A percentile compares a stretch with the other conserved stretches of the same genome.
Conservation (phyloP, 176 grass and related monocot genomes). For the Cocos nucifera region DNA sequence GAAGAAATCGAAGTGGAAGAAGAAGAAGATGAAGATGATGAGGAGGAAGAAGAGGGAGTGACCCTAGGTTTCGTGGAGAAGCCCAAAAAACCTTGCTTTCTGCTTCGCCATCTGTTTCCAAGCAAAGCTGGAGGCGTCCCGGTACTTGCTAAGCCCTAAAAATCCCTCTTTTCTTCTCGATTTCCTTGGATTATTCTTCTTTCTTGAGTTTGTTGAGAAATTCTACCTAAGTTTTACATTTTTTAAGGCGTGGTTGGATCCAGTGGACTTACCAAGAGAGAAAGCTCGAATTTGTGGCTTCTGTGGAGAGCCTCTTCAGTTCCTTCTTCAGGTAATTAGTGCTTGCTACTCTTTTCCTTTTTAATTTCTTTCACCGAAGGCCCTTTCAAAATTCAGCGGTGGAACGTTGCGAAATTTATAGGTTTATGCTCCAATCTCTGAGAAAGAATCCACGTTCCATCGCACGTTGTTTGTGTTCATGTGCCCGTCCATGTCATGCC, state of each 20-base stretch:
- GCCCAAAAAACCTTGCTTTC: slow-evolving; percentile 32
- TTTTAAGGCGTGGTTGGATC: slow-evolving; percentile 69
- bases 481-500: slow-evolving; percentile 78
- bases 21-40: slow-evolving; percentile 31
- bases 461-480: slow-evolving; percentile 71
- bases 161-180: not conserved
- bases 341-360: not conserved
- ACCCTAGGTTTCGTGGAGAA: slow-evolving; percentile 55
- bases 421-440: slow-evolving; percentile 60
- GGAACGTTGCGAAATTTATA: slow-evolving; percentile 9
- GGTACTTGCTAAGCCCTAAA: slow-evolving; percentile 7
- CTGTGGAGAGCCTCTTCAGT: slow-evolving; percentile 65
- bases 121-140: slow-evolving; percentile 74
- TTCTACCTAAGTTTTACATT: not conserved
- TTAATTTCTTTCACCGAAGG: not conserved
- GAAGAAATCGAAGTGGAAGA: slow-evolving; percentile 18
- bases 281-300: slow-evolving; percentile 49
- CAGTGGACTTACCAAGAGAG: slow-evolving; percentile 46
- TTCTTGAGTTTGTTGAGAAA: not conserved
- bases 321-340: slow-evolving; percentile 64
- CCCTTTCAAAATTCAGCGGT: no score
- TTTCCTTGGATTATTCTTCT: not conserved
- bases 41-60: slow-evolving; percentile 39
- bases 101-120: slow-evolving; percentile 73
- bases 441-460: slow-evolving; percentile 59